A percentile compares a stretch with the other conserved stretches of the same genome.
Conservation (phyloP, 192 early-diverging fungal genomes). For the Podila epigama region DNA sequence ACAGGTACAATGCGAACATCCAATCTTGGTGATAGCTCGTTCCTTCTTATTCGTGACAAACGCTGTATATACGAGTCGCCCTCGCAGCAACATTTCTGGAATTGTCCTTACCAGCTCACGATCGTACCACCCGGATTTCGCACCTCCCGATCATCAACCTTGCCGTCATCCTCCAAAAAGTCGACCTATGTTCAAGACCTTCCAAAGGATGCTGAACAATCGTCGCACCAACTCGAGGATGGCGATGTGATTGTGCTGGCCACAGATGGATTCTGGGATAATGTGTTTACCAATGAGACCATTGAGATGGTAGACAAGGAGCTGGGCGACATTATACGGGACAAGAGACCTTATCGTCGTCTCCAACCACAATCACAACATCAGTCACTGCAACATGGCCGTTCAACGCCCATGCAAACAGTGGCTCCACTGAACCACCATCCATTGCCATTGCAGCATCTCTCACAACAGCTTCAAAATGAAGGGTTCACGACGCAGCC, state of each 20-base stretch:
- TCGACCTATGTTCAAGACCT: constrained; percentile 56
- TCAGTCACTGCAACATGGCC: too few relatives aligned
- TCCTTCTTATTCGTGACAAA: constrained; percentile 61
- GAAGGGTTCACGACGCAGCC: background rate
- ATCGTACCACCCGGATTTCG: constrained; percentile 58
- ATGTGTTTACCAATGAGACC: constrained; percentile 63
- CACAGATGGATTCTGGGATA: constrained; percentile 69
- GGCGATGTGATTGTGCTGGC: constrained; percentile 65
- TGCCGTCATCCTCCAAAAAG: too few relatives aligned
- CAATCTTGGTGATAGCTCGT: constrained; percentile 64
- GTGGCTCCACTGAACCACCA: background rate
- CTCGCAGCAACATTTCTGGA: constrained; percentile 68
- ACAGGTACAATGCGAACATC: constrained; percentile 61
- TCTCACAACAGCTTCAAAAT: background rate
- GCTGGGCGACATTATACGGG: constrained; percentile 43
- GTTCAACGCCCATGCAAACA: background rate
- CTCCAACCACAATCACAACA: too few relatives aligned
- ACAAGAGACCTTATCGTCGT: too few relatives aligned
- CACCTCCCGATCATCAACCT: background rate
- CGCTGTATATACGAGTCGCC: constrained; percentile 64
- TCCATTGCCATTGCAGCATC: background rate
- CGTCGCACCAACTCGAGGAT: constrained; percentile 59
- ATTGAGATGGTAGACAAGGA: constrained; percentile 57
- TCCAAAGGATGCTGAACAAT: constrained; percentile 62
- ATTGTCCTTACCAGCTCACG: constrained; percentile 69